Conservation (phyloP, 495 filamentous ascomycete species). For the Antarctomyces pellizariae region DNA sequence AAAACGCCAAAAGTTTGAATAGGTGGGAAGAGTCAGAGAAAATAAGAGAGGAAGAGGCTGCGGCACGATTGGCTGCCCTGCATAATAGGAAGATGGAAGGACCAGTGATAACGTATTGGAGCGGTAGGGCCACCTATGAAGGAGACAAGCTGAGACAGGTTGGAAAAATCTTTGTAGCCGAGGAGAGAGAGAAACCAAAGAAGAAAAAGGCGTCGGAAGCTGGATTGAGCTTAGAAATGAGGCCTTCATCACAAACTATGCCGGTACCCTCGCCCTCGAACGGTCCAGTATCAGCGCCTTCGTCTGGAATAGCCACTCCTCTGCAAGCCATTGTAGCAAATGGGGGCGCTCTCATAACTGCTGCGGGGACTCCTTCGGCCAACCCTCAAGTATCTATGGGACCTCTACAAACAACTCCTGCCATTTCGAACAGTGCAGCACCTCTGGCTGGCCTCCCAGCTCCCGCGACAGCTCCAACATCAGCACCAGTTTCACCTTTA, state of each 20-base stretch:
- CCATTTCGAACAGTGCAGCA: too few relatives aligned
- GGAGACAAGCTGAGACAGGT: constrained; percentile 56
- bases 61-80: constrained; percentile 58
- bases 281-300: background rate
- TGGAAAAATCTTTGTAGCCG: constrained; percentile 40
- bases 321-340: background rate
- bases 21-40: constrained; percentile 87
- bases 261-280: background rate
- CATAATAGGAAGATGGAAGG: constrained; percentile 71
- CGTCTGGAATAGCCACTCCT: background rate
- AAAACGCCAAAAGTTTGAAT: constrained; percentile 77
- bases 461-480: too few relatives aligned
- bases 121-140: constrained; percentile 55
- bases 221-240: too few relatives aligned
- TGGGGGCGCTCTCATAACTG: too few relatives aligned
- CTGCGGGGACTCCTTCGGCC: too few relatives aligned
- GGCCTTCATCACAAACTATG: too few relatives aligned
- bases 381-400: too few relatives aligned
- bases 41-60: constrained; percentile 57
- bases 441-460: too few relatives aligned
- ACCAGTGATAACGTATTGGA: constrained; percentile 83
- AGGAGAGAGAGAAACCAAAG: constrained; percentile 28
- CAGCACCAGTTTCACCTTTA: too few relatives aligned
- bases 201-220: constrained; percentile 19
- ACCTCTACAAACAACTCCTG: too few relatives aligned